Base-by-base conservation (phyloP, 345 rosid genomes). In the Leavenworthia alabamica region DNA sequence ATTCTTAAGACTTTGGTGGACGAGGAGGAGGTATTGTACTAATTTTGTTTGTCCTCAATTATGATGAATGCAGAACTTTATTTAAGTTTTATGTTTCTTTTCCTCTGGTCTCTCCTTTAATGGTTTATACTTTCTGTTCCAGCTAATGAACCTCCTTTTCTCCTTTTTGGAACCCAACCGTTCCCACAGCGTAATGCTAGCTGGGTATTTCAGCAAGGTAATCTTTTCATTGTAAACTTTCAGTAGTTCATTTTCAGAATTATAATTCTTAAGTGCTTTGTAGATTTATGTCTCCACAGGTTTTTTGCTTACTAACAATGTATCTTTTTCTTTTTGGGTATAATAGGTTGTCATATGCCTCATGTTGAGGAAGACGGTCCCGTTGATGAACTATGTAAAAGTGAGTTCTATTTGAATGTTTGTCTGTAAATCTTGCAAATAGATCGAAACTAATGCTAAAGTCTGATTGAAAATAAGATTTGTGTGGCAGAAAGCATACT, bases 191-290 rank as follows among this genome's bases (percentile, higher is more conserved):
- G 85, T 92, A 24, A 75, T 88, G 77, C 81, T 88, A 49, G 99
- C 99, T 49, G 97, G 99, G 50, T 94, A 94, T 79, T 94, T 94
- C 75, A 86, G 99, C 85, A 94, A 94, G 87, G 99, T 94, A 58
- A n/a, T 35, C 22, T 40, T 41, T 63, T 42, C 8, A 1, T 36
- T 36, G 16, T 20, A 40, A 32, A 23, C 32, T 50, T 31, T 15
- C 45, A 31, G 23, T 41, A 12, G 11, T 15, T 68, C 41, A 8
- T 32, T 42, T 24, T 22, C n/a, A 16, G 12, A 17, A 11, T 23
- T 51, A 17, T 29, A 43, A 3, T 52, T 33, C 40, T 16, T 33
- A 33, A 23, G 0, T 3, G 0, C 20, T 22, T 28, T 61, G 13
- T 14, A 7, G 27, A 31, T 45, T 20, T 29, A 51, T 65, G 9